These are phyloP conservation scores for Termitomyces bulborhizus DNA, from an alignment of 768 basidiomycete genomes.

Conservation along the genomic window DNA sequence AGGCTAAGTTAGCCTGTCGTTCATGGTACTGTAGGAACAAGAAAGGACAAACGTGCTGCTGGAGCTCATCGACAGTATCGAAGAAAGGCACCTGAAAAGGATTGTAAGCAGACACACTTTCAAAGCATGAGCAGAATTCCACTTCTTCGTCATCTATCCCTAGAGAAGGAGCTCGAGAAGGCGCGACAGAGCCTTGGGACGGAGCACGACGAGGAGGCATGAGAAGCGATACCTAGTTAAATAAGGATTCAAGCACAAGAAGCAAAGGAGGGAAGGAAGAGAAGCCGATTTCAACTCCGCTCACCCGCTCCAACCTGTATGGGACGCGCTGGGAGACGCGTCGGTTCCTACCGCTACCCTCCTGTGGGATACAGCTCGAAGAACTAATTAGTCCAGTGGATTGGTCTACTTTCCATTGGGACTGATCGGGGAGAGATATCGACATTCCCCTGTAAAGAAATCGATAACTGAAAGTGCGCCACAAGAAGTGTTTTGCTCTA, in stretches of 20 bases:
- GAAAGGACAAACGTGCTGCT: conserved; percentile 52
- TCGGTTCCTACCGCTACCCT: background rate
- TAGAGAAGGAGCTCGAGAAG: conserved; percentile 42
- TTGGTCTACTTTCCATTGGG: background rate
- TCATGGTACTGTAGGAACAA: background rate
- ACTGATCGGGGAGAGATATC: background rate
- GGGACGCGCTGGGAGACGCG: background rate
- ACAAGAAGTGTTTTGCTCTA: background rate
- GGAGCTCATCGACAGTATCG: conserved; percentile 79
- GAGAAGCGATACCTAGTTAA: background rate
- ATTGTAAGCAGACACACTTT: background rate
- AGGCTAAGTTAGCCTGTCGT: conserved; percentile 2
- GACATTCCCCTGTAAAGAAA: background rate
- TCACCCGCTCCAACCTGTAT: background rate
- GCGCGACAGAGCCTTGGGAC: conserved; percentile 36
- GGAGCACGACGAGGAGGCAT: conserved; percentile 48
- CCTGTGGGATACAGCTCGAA: no score
- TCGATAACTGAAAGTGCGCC: background rate
- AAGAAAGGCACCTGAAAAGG: conserved; percentile 50
- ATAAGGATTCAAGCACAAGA: background rate
- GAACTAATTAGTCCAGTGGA: no score
- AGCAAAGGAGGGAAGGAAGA: background rate
- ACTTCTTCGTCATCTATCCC: conserved; percentile 40
- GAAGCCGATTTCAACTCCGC: background rate
- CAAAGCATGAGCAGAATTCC: background rate